phyloP scores from a whole-genome alignment of 495 filamentous ascomycete species.

The Tuber calosporum region DNA sequence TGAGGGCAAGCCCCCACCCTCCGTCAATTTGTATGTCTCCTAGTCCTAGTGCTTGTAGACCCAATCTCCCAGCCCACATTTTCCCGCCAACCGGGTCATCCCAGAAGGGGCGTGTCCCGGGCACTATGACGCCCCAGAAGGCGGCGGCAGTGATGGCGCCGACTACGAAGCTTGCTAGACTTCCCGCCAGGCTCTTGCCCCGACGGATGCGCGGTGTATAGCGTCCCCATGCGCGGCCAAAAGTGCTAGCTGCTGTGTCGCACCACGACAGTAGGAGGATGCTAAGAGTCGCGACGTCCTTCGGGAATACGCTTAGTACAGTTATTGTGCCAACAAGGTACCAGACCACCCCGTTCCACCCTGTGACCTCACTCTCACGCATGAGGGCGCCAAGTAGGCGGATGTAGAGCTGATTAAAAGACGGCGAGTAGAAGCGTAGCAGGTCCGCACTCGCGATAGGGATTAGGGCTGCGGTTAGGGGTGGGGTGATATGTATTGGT shows the following conservation, averaged over 20 bases:
- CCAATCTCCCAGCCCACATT: slow-evolving; percentile 43
- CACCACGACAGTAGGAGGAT: slow-evolving; percentile 93
- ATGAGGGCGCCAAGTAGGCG: slow-evolving; percentile 77
- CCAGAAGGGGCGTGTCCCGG: slow-evolving; percentile 56
- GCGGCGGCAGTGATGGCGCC: slow-evolving; percentile 71
- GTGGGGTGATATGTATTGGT: slow-evolving; percentile 66
- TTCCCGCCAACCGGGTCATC: slow-evolving; percentile 54
- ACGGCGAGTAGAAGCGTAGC: slow-evolving; percentile 67
- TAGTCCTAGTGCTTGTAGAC: slow-evolving; percentile 36
- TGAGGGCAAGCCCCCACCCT: slow-evolving; percentile 65
- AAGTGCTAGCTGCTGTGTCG: slow-evolving; percentile 90
- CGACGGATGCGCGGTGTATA: slow-evolving; percentile 76
- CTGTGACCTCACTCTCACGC: slow-evolving; percentile 87
- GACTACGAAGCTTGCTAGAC: slow-evolving; percentile 69
- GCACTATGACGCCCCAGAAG: slow-evolving; percentile 84
- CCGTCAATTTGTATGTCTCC: slow-evolving; percentile 52
- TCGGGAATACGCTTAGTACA: slow-evolving; percentile 79
- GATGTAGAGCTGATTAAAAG: slow-evolving; percentile 84
- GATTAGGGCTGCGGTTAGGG: slow-evolving; percentile 72
- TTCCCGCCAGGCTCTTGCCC: slow-evolving; percentile 89
- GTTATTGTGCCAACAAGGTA: slow-evolving; percentile 86
- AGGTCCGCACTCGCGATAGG: slow-evolving; percentile 79
- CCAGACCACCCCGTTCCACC: slow-evolving; percentile 94
- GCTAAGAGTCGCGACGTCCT: slow-evolving; percentile 85
- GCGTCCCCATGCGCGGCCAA: slow-evolving; percentile 77